Percentiles rank a stretch among this genome's conserved stretches.
Evolutionary conservation across 306 rosid genomes (phyloP).

Genomic region (Medicago truncatula): MtrunA17r5.0-ANR NC_053045.1:56252501-56253000

Average conservation of each 20-base stretch:
- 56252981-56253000: neutral
- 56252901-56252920: slow-evolving; percentile 79
- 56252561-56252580: slow-evolving; percentile 8
- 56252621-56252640: slow-evolving; percentile 94
- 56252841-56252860: slow-evolving; percentile 76
- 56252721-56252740: slow-evolving; percentile 62
- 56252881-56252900: slow-evolving; percentile 81
- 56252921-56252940: slow-evolving; percentile 67
- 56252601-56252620: slow-evolving; percentile 60
- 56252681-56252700: slow-evolving; percentile 64
- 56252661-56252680: slow-evolving; percentile 82
- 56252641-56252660: slow-evolving; percentile 88
- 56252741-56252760: slow-evolving; percentile 86
- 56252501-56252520: slow-evolving; percentile 24
- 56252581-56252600: slow-evolving; percentile 34
- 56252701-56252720: slow-evolving; percentile 58
- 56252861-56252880: slow-evolving; percentile 75
- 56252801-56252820: slow-evolving; percentile 62
- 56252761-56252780: slow-evolving; percentile 62
- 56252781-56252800: slow-evolving; percentile 75
- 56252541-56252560: neutral
- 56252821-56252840: slow-evolving; percentile 77
- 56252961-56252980: slow-evolving; percentile 91
- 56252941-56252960: slow-evolving; percentile 74
- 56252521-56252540: slow-evolving; percentile 29